phyloP scores from a whole-genome alignment of 768 basidiomycete genomes.

The Tylopilus sp. region DNA sequence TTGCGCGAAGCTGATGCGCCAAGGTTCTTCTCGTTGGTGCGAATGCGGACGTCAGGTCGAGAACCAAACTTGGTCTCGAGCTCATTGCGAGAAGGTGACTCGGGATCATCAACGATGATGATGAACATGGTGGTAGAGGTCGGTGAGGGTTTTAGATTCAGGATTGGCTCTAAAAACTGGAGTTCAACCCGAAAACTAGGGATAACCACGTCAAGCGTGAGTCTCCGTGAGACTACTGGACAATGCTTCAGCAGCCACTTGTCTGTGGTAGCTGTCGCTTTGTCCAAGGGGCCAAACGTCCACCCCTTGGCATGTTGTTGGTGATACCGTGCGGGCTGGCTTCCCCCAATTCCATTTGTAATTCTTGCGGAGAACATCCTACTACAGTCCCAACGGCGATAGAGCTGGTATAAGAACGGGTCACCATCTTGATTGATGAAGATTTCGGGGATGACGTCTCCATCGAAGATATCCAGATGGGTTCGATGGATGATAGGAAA shows the following conservation, averaged over 20 bases:
- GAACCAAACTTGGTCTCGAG: constrained; percentile 39
- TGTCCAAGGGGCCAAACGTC: constrained; percentile 46
- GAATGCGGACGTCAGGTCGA: constrained; percentile 52
- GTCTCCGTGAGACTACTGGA: constrained; percentile 27
- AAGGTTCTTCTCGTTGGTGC: constrained; percentile 43
- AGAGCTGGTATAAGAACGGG: constrained; percentile 57
- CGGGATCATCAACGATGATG: constrained; percentile 55
- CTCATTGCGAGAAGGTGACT: constrained; percentile 35
- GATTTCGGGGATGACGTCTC: constrained; percentile 45
- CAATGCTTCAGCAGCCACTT: constrained; percentile 33
- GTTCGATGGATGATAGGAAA: constrained; percentile 55
- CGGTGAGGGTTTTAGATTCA: constrained; percentile 40
- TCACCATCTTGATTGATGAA: constrained; percentile 62
- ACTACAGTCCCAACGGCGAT: constrained; percentile 53
- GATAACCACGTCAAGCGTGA: constrained; percentile 54
- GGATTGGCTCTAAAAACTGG: constrained; percentile 40
- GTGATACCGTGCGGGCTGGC: constrained; percentile 42
- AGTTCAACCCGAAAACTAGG: constrained; percentile 55
- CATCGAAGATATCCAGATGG: constrained; percentile 54
- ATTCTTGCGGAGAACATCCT: constrained; percentile 42
- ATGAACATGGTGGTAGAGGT: constrained; percentile 53
- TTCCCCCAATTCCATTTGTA: constrained; percentile 46
- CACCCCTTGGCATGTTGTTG: constrained; percentile 44
- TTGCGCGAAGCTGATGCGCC: constrained; percentile 57
- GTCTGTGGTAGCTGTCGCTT: constrained; percentile 36